Percentiles rank a stretch among this genome's conserved stretches.
phyloP scores from a whole-genome alignment of 2,329 filamentous ascomycete genomes.

The Pseudogymnoascus sp. region DNA sequence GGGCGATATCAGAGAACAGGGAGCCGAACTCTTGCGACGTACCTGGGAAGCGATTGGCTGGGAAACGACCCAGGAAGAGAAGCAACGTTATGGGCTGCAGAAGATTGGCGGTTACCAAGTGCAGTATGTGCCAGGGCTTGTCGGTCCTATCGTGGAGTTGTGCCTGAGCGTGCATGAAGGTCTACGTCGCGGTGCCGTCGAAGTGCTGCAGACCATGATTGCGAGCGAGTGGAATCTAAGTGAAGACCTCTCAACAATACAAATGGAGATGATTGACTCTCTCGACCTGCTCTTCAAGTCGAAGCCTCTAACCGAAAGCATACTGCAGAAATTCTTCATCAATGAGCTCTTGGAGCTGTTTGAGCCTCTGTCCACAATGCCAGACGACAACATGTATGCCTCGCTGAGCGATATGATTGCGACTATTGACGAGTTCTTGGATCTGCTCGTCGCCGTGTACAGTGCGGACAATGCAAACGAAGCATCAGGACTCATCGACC shows the following conservation, averaged over 20 bases:
- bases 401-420: slow-evolving; percentile 73
- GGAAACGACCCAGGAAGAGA: slow-evolving; percentile 80
- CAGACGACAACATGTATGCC: slow-evolving; percentile 66
- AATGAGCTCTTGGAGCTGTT: slow-evolving; percentile 77
- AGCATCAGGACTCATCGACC: slow-evolving; percentile 78
- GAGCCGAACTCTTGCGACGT: slow-evolving; percentile 74
- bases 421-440: slow-evolving; percentile 84
- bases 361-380: slow-evolving; percentile 57
- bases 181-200: slow-evolving; percentile 79
- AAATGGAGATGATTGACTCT: slow-evolving; percentile 94
- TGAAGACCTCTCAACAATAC: slow-evolving; percentile 82
- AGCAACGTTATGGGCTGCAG: slow-evolving; percentile 65
- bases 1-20: slow-evolving; percentile 87
- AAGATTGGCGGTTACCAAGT: slow-evolving; percentile 96
- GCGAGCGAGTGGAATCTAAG: slow-evolving; percentile 96
- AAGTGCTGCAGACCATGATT: slow-evolving; percentile 96
- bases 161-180: slow-evolving; percentile 95
- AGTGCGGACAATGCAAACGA: slow-evolving; percentile 67
- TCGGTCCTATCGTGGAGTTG: slow-evolving; percentile 85
- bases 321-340: slow-evolving; percentile 89
- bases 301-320: slow-evolving; percentile 78
- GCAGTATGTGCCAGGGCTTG: slow-evolving; percentile 89
- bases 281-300: slow-evolving; percentile 85
- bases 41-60: slow-evolving; percentile 97
- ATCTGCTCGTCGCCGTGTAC: slow-evolving; percentile 84